Conservation (phyloP, 1,284 basidiomycete genomes). For the Moesziomyces sp. region DNA sequence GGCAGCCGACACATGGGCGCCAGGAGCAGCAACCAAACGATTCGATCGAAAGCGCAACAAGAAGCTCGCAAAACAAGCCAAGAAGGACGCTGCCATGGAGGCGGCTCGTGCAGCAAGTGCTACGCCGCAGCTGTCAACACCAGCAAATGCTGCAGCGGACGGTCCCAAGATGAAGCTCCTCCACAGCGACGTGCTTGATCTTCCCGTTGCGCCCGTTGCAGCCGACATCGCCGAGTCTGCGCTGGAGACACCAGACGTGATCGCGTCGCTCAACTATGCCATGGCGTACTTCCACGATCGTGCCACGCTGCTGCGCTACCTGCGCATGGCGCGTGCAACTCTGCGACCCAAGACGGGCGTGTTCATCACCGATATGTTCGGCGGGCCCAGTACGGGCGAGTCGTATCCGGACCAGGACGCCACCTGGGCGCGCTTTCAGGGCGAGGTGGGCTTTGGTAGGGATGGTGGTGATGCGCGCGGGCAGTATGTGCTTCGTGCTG, state of each 20-base stretch:
- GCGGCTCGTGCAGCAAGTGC: not conserved
- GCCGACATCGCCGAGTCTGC: not conserved
- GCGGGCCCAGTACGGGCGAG: slow-evolving; percentile 51
- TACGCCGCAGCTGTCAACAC: not conserved
- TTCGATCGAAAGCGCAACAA: slow-evolving; percentile 51
- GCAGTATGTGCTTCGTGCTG: slow-evolving; percentile 1
- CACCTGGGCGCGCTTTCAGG: slow-evolving; percentile 16
- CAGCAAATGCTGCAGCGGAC: no score
- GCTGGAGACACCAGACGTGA: slow-evolving; percentile 47
- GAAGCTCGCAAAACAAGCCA: slow-evolving; percentile 21
- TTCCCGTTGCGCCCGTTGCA: slow-evolving; percentile 34
- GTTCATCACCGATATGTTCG: slow-evolving; percentile 60
- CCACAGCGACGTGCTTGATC: slow-evolving; percentile 56
- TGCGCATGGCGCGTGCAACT: slow-evolving; percentile 28
- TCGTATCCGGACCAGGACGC: slow-evolving; percentile 30
- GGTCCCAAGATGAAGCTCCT: slow-evolving; percentile 40
- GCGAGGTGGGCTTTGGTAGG: slow-evolving; percentile 16
- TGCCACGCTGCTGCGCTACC: slow-evolving; percentile 43
- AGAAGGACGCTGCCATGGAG: slow-evolving; percentile 3
- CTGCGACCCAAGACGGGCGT: slow-evolving; percentile 54
- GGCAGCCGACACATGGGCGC: slow-evolving; percentile 32
- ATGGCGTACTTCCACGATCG: slow-evolving; percentile 61
- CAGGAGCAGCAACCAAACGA: slow-evolving; percentile 47
- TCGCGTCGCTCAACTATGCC: slow-evolving; percentile 60
- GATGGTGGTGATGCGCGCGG: slow-evolving; percentile 5